Conservation (phyloP, 2,329 filamentous ascomycete species). For the Alternaria infectoria region DNA sequence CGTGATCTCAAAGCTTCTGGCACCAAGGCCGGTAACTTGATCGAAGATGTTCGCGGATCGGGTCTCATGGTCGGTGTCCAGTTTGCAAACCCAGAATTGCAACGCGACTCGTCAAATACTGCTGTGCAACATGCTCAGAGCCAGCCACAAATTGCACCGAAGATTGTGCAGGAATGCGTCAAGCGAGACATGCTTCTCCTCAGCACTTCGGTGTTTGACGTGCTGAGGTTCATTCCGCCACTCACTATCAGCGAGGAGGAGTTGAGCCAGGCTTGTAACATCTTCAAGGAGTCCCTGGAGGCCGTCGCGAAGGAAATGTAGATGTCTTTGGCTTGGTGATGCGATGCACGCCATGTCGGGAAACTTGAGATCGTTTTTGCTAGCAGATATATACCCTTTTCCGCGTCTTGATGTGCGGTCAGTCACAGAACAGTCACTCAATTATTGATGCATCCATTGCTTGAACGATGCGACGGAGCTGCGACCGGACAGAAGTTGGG, state of each 20-base stretch:
- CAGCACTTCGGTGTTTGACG: conserved; percentile 40
- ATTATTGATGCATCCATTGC: background rate
- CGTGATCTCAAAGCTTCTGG: conserved; percentile 29
- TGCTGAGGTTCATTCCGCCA: conserved; percentile 36
- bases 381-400: background rate
- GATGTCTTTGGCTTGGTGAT: background rate
- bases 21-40: conserved; percentile 34
- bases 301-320: conserved; percentile 34
- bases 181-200: conserved; percentile 39
- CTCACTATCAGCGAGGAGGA: conserved; percentile 38
- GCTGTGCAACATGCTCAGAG: conserved; percentile 22
- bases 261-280: conserved; percentile 28
- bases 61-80: conserved; percentile 40
- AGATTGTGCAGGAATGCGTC: conserved; percentile 35
- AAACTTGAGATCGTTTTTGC: background rate
- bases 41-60: conserved; percentile 35
- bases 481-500: background rate
- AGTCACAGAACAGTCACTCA: background rate
- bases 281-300: conserved; percentile 37
- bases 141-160: conserved; percentile 34
- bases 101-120: conserved; percentile 28
- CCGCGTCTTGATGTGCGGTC: background rate
- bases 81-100: conserved; percentile 25
- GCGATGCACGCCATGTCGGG: background rate
- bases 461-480: background rate